A percentile compares a stretch with the other conserved stretches of the same genome.
Evolutionary conservation across 768 basidiomycete genomes (phyloP).

Genomic region (Leccinum longicurvipes): DNA sequence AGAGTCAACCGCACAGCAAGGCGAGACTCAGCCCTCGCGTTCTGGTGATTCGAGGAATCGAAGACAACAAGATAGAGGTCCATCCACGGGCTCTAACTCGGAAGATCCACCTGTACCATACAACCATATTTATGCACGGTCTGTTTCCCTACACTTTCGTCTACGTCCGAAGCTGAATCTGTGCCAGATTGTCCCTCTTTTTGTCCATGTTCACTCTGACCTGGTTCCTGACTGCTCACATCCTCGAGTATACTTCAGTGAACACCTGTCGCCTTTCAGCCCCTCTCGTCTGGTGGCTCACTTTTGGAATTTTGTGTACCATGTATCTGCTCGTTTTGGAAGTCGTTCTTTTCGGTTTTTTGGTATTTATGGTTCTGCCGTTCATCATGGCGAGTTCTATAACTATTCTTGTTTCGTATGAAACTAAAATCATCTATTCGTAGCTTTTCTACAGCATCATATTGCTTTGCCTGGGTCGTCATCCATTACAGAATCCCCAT

Average conservation of each 20-base stretch:
- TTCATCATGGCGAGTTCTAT: slow-evolving; percentile 63
- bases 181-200: slow-evolving; percentile 51
- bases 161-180: slow-evolving; percentile 14
- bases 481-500: slow-evolving; percentile 71
- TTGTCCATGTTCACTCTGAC: slow-evolving; percentile 68
- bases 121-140: slow-evolving; percentile 30
- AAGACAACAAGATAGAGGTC: slow-evolving; percentile 20
- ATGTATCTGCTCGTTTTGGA: slow-evolving; percentile 75
- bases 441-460: slow-evolving; percentile 78
- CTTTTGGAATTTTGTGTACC: slow-evolving; percentile 74
- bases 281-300: slow-evolving; percentile 86
- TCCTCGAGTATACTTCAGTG: slow-evolving; percentile 73
- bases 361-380: slow-evolving; percentile 77
- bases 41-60: slow-evolving; percentile 14
- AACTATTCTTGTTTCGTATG: neutral
- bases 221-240: slow-evolving; percentile 83
- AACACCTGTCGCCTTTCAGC: slow-evolving; percentile 68
- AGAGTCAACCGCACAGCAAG: slow-evolving; percentile 25
- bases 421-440: slow-evolving; percentile 5
- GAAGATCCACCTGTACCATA: slow-evolving; percentile 25
- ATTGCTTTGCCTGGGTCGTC: slow-evolving; percentile 74
- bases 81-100: slow-evolving; percentile 18
- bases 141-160: slow-evolving; percentile 1
- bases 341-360: slow-evolving; percentile 68
- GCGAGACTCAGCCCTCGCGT: slow-evolving; percentile 18